Evolutionary conservation across 2,329 filamentous ascomycete species (phyloP).

Genomic region (Didymella arachidicola): DNA sequence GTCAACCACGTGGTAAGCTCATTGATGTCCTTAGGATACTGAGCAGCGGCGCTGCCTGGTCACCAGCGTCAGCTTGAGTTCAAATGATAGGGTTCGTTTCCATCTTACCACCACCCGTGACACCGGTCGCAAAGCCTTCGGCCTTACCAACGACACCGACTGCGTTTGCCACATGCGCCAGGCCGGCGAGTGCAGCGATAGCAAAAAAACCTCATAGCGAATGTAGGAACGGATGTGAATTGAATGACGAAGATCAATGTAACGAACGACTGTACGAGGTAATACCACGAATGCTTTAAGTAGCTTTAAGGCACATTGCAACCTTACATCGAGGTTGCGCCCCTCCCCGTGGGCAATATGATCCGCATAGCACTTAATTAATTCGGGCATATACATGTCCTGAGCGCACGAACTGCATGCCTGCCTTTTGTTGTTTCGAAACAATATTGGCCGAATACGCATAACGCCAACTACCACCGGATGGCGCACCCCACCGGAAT

Average conservation of each 20-base stretch:
- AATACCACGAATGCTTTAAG: background rate
- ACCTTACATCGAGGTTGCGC: background rate
- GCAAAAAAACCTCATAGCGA: slow-evolving; percentile 14
- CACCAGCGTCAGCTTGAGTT: background rate
- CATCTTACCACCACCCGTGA: slow-evolving; percentile 17
- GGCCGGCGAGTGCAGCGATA: slow-evolving; percentile 17
- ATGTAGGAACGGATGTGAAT: slow-evolving; percentile 1
- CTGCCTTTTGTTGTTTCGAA: slow-evolving; percentile 1
- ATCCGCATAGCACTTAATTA: slow-evolving; percentile 10
- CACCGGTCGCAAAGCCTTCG: slow-evolving; percentile 21
- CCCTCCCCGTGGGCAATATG: slow-evolving; percentile 2
- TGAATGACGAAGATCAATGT: slow-evolving; percentile 4
- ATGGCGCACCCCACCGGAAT: too few relatives aligned
- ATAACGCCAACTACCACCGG: too few relatives aligned
- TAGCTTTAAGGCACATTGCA: background rate
- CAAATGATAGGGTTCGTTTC: background rate
- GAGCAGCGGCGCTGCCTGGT: slow-evolving; percentile 19
- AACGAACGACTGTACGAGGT: background rate
- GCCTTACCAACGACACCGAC: slow-evolving; percentile 18
- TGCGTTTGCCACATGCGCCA: slow-evolving; percentile 20
- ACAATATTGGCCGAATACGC: background rate
- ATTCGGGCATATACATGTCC: slow-evolving; percentile 1
- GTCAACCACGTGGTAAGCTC: slow-evolving; percentile 34
- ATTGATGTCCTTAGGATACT: slow-evolving; percentile 18
- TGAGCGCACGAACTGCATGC: background rate